These are phyloP conservation scores for Talaromyces amestolkiae DNA, from an alignment of 2,329 filamentous ascomycete genomes.

Conservation along the genomic window DNA sequence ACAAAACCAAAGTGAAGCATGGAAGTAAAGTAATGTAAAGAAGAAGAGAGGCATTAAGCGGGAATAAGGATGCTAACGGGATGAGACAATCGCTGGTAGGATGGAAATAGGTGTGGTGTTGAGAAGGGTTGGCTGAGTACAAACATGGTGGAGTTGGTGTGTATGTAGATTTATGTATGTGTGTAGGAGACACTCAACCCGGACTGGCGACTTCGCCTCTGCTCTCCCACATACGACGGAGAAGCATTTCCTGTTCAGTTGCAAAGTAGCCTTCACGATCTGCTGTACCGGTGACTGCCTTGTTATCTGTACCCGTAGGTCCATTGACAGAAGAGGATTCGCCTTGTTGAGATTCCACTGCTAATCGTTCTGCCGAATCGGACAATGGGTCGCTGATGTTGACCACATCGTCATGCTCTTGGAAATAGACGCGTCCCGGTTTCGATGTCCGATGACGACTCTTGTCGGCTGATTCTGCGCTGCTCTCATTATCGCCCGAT, in stretches of 20 bases:
- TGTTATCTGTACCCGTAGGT: slow-evolving; percentile 22
- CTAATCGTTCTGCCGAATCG: slow-evolving; percentile 22
- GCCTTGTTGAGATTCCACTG: slow-evolving; percentile 22
- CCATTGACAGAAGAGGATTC: slow-evolving; percentile 37
- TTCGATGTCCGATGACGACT: slow-evolving; percentile 9
- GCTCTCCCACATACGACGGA: slow-evolving; percentile 46
- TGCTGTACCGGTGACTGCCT: slow-evolving; percentile 23
- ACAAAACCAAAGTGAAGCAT: not conserved
- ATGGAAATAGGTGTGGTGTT: not conserved
- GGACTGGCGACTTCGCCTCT: slow-evolving; percentile 38
- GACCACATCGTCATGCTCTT: slow-evolving; percentile 33
- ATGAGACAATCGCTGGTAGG: not conserved
- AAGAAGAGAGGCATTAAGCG: not conserved
- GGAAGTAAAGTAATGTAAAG: not conserved
- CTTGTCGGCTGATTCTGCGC: slow-evolving; percentile 4
- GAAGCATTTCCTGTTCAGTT: slow-evolving; percentile 39
- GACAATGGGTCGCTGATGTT: slow-evolving; percentile 25
- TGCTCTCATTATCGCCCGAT: slow-evolving; percentile 2
- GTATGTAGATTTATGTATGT: not conserved
- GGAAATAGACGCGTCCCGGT: slow-evolving; percentile 29
- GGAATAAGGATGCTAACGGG: not conserved
- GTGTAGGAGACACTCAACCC: slow-evolving; percentile 23
- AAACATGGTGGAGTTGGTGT: not conserved
- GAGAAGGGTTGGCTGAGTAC: not conserved
- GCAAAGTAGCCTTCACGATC: slow-evolving; percentile 28